Base-by-base conservation (phyloP, 2,329 filamentous ascomycete genomes). In the Zymoseptoria crescenta region DNA sequence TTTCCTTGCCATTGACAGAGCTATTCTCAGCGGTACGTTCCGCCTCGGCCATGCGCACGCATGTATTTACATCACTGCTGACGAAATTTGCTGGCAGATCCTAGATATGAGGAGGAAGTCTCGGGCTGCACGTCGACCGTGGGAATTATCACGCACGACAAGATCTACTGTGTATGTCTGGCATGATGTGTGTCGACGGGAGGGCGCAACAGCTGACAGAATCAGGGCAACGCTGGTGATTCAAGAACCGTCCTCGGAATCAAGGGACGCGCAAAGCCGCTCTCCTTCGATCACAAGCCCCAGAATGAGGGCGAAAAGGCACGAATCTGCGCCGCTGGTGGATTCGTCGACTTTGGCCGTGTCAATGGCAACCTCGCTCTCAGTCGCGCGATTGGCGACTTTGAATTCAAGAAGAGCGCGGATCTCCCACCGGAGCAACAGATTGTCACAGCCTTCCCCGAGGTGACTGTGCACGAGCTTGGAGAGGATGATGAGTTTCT, bases 401-500 rank as follows among this genome's bases (percentile, higher is more conserved):
- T 99, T 73, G 94, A 99, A 75, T 99, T 99, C 83, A 99, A 99
- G 83, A 97, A 97, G 83, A 96, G 91, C 74, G 89, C 93, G 68
- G 92, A 96, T 72, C 85, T 99, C 53, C 87, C 93, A 2, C 94
- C 94, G n/a, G 94, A 99, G 79, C 90, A 96, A 73, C 94, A 99
- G 76, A 97, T 99, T 66, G 94, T 99, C 50, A 99, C 94, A 16
- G 94, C 94, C 5, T 97, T 87, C 76, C 94, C 94, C 21, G 94
- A 99, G 73, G 91, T 99, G 51, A 90, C 91, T 57, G 83, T 89
- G 62, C 94, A 99, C 74, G 90, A 96, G 56, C 82, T 97, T 65
- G 87, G 85, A 57, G 88, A 94, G 55, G 92, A 99, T 72, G 94
- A 99, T 72, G 94, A 99, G 74, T 99, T 99, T 75, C 77, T 96